phyloP scores from a whole-genome alignment of 441 rosid species.

The Metrosideros polymorpha region DNA sequence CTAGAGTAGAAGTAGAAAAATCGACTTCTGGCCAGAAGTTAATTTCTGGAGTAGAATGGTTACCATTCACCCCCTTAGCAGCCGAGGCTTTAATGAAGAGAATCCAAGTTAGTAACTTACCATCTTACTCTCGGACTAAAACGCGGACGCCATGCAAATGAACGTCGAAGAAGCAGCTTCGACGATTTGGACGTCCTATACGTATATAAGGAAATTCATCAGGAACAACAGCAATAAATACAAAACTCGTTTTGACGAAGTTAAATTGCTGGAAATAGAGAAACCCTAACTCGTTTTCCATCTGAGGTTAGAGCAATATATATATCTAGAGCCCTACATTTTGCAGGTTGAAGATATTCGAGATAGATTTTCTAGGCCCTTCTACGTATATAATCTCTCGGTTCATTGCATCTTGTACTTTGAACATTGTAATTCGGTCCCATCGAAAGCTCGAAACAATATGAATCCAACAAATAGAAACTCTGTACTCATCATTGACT shows the following conservation, averaged over 20 bases:
- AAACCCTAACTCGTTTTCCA: neutral
- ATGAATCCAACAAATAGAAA: neutral
- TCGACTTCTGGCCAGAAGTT: too few species aligned
- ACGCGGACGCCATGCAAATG: neutral
- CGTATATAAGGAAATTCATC: neutral
- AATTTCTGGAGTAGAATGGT: too few species aligned
- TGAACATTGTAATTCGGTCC: neutral
- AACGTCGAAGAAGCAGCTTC: neutral
- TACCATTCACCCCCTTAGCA: too few species aligned
- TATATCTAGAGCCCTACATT: neutral
- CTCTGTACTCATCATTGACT: neutral
- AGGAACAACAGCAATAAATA: neutral
- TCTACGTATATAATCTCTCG: neutral
- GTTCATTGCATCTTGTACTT: neutral
- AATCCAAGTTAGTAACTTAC: too few species aligned
- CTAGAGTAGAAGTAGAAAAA: too few species aligned
- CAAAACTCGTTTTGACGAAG: neutral
- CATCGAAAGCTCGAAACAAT: neutral
- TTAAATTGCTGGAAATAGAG: neutral
- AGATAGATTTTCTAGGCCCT: neutral
- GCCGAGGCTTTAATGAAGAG: too few species aligned
- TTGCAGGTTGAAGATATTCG: neutral
- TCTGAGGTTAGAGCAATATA: neutral
- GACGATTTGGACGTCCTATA: neutral
- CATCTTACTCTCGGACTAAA: too few species aligned